A percentile compares a stretch with the other conserved stretches of the same genome.
Conservation (phyloP, 192 early-diverging fungal genomes). For the Entomortierella parvispora region DNA sequence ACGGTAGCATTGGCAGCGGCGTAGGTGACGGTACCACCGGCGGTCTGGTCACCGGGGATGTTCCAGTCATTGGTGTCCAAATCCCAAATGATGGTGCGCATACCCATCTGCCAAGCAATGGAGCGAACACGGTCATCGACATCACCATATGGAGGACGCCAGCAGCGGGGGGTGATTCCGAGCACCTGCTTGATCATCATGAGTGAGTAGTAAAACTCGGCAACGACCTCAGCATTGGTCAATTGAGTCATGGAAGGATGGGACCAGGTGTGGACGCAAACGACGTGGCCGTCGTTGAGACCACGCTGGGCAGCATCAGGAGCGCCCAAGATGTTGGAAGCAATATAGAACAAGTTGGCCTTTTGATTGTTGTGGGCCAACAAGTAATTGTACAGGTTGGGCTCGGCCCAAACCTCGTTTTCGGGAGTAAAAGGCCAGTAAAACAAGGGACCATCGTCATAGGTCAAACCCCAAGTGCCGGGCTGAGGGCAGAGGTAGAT, state of each 20-base stretch:
- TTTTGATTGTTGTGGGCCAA: constrained; percentile 49
- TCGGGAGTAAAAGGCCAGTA: constrained; percentile 17
- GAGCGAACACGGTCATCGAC: constrained; percentile 60
- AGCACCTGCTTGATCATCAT: constrained; percentile 53
- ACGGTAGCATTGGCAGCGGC: constrained; percentile 45
- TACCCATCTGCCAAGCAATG: constrained; percentile 58
- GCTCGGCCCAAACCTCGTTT: constrained; percentile 38
- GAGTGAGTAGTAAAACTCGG: constrained; percentile 29
- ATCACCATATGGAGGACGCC: constrained; percentile 61
- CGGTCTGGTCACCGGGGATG: constrained; percentile 31
- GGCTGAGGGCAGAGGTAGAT: constrained; percentile 38
- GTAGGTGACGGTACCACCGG: constrained; percentile 22
- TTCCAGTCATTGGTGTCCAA: constrained; percentile 49
- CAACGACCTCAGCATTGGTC: constrained; percentile 50
- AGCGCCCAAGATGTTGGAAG: constrained; percentile 50
- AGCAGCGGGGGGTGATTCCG: constrained; percentile 53
- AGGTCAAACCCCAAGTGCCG: constrained; percentile 15
- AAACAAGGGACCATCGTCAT: constrained; percentile 50
- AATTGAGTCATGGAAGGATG: constrained; percentile 58
- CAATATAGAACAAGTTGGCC: constrained; percentile 54
- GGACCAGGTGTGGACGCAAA: constrained; percentile 65
- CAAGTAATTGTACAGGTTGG: constrained; percentile 54
- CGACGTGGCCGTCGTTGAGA: constrained; percentile 56
- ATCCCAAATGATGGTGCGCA: constrained; percentile 30
- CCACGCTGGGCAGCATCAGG: constrained; percentile 32